Conservation (phyloP, 305 asterid species). For the Solanum hybrid region DNA sequence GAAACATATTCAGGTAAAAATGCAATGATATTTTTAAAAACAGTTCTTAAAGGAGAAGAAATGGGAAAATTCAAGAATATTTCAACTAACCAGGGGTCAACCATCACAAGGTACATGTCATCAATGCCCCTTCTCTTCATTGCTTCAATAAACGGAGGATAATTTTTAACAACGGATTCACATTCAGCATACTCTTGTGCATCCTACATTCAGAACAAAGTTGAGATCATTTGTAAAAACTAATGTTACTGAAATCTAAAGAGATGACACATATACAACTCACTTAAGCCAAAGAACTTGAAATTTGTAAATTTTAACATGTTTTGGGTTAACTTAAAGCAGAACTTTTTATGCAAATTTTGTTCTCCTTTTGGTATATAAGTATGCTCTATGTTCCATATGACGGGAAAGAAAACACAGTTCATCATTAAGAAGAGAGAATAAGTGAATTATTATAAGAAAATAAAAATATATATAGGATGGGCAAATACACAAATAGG, state of each 20-base stretch:
- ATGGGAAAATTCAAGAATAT: neutral
- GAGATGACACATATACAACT: neutral
- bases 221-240: neutral
- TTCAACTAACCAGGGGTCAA: constrained; percentile 80
- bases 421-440: neutral
- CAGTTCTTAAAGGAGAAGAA: neutral
- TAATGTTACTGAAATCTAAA: neutral
- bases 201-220: constrained; percentile 40
- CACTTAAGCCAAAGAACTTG: neutral
- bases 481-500: neutral
- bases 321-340: neutral
- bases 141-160: constrained; percentile 86
- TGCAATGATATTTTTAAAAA: neutral
- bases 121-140: constrained; percentile 98
- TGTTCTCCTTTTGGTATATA: neutral
- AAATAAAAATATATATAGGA: neutral
- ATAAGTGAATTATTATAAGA: neutral
- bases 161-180: constrained; percentile 84
- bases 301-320: neutral
- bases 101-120: constrained; percentile 99
- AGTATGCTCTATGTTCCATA: neutral
- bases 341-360: neutral
- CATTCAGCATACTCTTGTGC: constrained; percentile 97
- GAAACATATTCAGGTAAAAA: neutral
- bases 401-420: neutral